Conservation (phyloP, 208 protist species). For the Herpetomonas tarakana region DNA sequence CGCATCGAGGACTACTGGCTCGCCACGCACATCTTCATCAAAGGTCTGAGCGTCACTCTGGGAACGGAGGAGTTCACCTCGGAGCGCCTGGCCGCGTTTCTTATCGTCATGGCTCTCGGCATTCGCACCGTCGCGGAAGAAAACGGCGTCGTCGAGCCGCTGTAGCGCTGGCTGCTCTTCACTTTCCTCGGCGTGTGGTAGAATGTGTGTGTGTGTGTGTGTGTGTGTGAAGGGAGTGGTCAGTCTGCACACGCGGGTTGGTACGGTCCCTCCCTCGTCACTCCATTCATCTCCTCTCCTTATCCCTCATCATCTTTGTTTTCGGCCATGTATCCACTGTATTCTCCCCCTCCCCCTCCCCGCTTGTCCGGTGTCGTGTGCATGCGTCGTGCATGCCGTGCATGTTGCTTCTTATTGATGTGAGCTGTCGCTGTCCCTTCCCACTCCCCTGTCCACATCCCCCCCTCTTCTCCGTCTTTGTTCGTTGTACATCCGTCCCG, state of each 20-base stretch:
- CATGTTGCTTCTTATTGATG: no score
- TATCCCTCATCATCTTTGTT: background rate
- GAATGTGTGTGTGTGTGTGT: background rate
- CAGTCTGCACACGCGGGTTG: background rate
- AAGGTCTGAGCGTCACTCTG: constrained; percentile 50
- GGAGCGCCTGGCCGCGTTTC: constrained; percentile 61
- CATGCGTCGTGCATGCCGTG: no score
- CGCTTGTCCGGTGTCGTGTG: no score
- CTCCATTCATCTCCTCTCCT: background rate
- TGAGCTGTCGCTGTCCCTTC: no score
- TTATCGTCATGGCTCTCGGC: constrained; percentile 59
- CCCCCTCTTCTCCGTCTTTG: no score
- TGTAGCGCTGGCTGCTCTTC: background rate
- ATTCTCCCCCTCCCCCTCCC: no score
- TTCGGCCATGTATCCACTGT: no score
- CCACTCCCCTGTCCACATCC: no score
- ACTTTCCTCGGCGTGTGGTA: background rate
- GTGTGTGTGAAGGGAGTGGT: background rate
- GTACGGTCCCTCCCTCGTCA: no score
- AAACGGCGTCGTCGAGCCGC: constrained; percentile 8
- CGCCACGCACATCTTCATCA: constrained; percentile 66
- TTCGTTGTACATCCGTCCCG: no score
- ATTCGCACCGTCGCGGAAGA: constrained; percentile 36
- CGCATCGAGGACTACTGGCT: constrained; percentile 72
- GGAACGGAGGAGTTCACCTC: constrained; percentile 47